Conservation (phyloP, 371 early-diverging fungal species). For the Phascolomyces articulosus region DNA sequence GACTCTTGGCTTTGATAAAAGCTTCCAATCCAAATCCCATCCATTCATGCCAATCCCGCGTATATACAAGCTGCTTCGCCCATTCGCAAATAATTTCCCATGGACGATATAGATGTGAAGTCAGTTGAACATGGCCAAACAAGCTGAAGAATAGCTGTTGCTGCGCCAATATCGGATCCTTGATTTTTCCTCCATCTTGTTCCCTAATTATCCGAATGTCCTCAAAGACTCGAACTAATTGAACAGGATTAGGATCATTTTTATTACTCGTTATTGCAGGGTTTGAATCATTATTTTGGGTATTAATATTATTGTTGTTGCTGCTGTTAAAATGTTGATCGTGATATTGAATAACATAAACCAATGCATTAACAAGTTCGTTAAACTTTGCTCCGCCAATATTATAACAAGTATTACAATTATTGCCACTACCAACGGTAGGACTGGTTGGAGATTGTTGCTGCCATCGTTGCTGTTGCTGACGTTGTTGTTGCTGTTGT, state of each 20-base stretch:
- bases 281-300: not conserved
- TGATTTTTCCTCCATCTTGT: conserved; percentile 22
- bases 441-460: no score
- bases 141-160: conserved; percentile 27
- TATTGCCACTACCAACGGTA: not conserved
- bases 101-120: conserved; percentile 25
- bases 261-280: no score
- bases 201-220: not conserved
- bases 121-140: conserved; percentile 40
- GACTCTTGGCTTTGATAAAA: conserved; percentile 16
- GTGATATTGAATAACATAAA: conserved; percentile 17
- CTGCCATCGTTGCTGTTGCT: not conserved
- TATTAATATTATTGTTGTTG: no score
- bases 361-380: conserved; percentile 5
- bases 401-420: not conserved
- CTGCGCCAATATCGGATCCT: conserved; percentile 20
- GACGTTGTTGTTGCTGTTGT: conserved; percentile 3
- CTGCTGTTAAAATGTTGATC: not conserved
- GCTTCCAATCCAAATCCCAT: conserved; percentile 25
- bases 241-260: conserved; percentile 9
- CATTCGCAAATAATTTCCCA: conserved; percentile 41
- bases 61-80: conserved; percentile 25
- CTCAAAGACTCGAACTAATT: conserved; percentile 12
- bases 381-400: not conserved
- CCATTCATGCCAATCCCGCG: conserved; percentile 22